These are phyloP conservation scores for Citrullus amarus DNA, from an alignment of 306 rosid genomes.

Conservation along the genomic window DNA sequence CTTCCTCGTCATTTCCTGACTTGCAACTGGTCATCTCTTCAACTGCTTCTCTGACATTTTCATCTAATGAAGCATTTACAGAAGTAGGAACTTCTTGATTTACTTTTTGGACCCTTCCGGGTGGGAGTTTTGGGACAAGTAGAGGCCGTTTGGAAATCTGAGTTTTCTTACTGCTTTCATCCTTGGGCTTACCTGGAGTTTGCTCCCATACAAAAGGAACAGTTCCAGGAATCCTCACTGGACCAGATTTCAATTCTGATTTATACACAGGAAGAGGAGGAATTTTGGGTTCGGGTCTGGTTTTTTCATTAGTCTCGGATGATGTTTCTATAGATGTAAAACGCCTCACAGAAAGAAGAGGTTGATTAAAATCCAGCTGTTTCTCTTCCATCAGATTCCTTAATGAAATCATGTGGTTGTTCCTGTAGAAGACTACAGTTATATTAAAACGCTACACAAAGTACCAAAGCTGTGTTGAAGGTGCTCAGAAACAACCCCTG, in stretches of 20 bases:
- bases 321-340: constrained; percentile 28
- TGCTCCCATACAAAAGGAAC: constrained; percentile 88
- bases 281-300: constrained; percentile 25
- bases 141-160: constrained; percentile 19
- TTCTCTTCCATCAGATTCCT: constrained; percentile 65
- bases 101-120: constrained; percentile 41
- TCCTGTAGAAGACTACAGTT: neutral
- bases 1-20: constrained; percentile 8
- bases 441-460: constrained; percentile 7
- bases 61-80: constrained; percentile 12
- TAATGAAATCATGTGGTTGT: constrained; percentile 13
- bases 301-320: constrained; percentile 27
- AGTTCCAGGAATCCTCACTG: constrained; percentile 57
- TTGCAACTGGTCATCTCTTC: constrained; percentile 12
- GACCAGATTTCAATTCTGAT: constrained; percentile 77
- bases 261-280: constrained; percentile 46
- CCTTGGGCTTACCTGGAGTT: constrained; percentile 75
- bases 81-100: constrained; percentile 29
- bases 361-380: constrained; percentile 65
- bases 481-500: neutral
- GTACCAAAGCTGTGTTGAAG: neutral
- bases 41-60: constrained; percentile 15
- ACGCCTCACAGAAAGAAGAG: constrained; percentile 84
- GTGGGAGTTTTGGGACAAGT: constrained; percentile 48
- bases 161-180: constrained; percentile 27